These are phyloP conservation scores for Tylopilus rubrobrunneus DNA, from an alignment of 768 basidiomycete species.

Conservation along the genomic window DNA sequence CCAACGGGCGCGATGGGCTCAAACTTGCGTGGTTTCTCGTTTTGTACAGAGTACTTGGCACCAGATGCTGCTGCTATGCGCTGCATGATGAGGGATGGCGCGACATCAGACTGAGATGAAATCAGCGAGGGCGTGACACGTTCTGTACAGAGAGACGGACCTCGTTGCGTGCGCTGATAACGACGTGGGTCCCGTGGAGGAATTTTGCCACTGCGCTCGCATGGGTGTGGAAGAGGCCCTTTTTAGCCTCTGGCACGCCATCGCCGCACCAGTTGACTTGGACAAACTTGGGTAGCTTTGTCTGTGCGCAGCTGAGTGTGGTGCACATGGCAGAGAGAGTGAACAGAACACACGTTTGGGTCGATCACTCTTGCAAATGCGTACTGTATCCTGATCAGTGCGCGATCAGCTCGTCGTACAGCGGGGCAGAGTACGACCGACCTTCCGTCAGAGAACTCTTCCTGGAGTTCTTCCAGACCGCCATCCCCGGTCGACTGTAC, in stretches of 20 bases:
- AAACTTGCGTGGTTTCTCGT: constrained; percentile 64
- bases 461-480: constrained; percentile 87
- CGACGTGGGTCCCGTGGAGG: constrained; percentile 81
- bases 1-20: constrained; percentile 84
- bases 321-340: not conserved
- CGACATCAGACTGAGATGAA: constrained; percentile 64
- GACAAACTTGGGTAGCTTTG: constrained; percentile 83
- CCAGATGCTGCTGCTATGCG: constrained; percentile 87
- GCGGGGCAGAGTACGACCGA: constrained; percentile 31
- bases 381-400: constrained; percentile 75
- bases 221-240: constrained; percentile 91
- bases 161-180: constrained; percentile 84
- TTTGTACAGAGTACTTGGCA: constrained; percentile 84
- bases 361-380: constrained; percentile 85
- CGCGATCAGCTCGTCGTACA: constrained; percentile 1
- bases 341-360: constrained; percentile 57
- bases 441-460: constrained; percentile 95
- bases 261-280: constrained; percentile 98
- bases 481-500: constrained; percentile 82
- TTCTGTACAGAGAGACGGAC: constrained; percentile 35
- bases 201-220: constrained; percentile 75
- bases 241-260: constrained; percentile 88
- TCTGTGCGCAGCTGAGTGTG: constrained; percentile 39
- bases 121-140: not conserved
- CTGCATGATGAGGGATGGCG: constrained; percentile 75